A percentile compares a stretch with the other conserved stretches of the same genome.
phyloP scores from a whole-genome alignment of 495 filamentous ascomycete genomes.

The Cairneyella variabilis region DNA sequence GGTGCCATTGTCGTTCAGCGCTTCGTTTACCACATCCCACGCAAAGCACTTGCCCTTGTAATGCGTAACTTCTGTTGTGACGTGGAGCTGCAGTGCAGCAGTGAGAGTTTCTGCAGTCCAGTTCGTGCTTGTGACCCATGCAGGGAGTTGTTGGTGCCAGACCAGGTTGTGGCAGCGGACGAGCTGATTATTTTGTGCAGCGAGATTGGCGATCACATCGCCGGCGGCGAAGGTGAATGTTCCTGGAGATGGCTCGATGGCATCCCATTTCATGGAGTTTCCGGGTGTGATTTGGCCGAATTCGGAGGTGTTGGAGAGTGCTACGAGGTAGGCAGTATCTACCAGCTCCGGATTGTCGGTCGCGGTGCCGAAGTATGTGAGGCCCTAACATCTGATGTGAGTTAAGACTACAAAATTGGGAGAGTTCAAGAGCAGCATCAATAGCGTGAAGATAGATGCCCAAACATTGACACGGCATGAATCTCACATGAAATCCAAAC shows the following conservation, averaged over 20 bases:
- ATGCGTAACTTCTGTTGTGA: conserved; percentile 48
- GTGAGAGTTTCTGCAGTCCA: conserved; percentile 53
- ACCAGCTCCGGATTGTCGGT: conserved; percentile 40
- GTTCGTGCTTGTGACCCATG: no score
- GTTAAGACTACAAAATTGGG: not conserved
- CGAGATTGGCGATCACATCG: no score
- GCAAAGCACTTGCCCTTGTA: conserved; percentile 59
- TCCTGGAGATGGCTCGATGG: no score
- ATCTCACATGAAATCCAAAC: no score
- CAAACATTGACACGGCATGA: no score
- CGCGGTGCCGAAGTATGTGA: conserved; percentile 45
- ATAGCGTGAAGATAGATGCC: no score
- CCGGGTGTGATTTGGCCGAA: conserved; percentile 49
- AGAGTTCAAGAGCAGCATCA: no score
- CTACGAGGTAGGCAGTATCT: conserved; percentile 25
- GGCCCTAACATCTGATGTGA: conserved; percentile 25
- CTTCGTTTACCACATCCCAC: conserved; percentile 66
- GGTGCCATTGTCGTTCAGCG: conserved; percentile 59
- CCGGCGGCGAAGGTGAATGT: no score
- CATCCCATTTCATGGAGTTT: conserved; percentile 41
- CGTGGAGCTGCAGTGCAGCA: conserved; percentile 54
- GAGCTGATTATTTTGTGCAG: no score
- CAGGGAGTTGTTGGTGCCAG: no score
- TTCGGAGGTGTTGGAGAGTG: conserved; percentile 33
- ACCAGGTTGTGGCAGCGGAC: no score